Evolutionary conservation across 208 protist genomes (phyloP).

Genomic region (Blechomonas ayalai): DNA sequence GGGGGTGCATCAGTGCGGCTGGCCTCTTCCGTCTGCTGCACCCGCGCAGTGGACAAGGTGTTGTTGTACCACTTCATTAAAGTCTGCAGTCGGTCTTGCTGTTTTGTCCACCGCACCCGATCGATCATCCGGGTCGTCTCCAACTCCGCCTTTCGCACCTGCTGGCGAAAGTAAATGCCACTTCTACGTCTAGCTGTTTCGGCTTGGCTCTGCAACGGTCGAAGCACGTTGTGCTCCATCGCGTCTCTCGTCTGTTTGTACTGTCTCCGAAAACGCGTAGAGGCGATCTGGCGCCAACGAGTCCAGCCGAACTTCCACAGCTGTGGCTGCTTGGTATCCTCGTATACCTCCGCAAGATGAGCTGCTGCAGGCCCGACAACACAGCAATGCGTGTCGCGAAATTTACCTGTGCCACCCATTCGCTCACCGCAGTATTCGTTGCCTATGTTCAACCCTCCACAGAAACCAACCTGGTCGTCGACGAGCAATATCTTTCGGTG

Average conservation of each 20-base stretch:
- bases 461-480: slow-evolving; percentile 77
- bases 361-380: slow-evolving; percentile 63
- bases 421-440: slow-evolving; percentile 85
- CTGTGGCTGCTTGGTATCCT: slow-evolving; percentile 78
- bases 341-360: slow-evolving; percentile 78
- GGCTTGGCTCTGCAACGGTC: slow-evolving; percentile 13
- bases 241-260: slow-evolving; percentile 27
- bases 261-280: slow-evolving; percentile 30
- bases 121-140: slow-evolving; percentile 15
- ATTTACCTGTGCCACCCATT: slow-evolving; percentile 61
- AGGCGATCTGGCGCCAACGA: slow-evolving; percentile 79
- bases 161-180: slow-evolving; percentile 27
- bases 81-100: slow-evolving; percentile 13
- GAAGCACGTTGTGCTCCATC: slow-evolving; percentile 14
- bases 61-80: slow-evolving; percentile 8
- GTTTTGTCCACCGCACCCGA: slow-evolving; percentile 19
- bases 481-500: slow-evolving; percentile 89
- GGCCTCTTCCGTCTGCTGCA: no score
- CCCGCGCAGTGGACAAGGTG: not conserved
- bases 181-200: slow-evolving; percentile 11
- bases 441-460: slow-evolving; percentile 90
- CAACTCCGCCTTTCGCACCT: slow-evolving; percentile 31
- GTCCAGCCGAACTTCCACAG: slow-evolving; percentile 74
- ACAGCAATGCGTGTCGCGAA: slow-evolving; percentile 83
- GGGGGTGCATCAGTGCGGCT: not conserved